phyloP scores from a whole-genome alignment of 208 protist species.

The Acanthamoeba sp. region DNA sequence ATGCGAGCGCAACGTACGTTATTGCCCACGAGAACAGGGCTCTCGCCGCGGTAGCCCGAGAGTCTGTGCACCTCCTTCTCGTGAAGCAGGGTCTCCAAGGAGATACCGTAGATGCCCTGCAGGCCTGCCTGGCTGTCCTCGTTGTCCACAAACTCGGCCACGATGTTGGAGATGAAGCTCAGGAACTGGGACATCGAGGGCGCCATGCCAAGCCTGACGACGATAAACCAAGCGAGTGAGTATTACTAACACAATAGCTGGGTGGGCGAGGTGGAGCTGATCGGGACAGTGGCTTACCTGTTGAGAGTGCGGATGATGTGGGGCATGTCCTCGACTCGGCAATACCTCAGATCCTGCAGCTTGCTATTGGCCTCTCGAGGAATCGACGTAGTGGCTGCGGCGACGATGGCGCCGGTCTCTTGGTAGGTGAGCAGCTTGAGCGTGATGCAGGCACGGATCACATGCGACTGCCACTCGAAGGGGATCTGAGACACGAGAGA shows the following conservation, averaged over 20 bases:
- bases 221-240: not conserved
- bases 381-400: slow-evolving; percentile 87
- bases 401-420: slow-evolving; percentile 86
- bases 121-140: slow-evolving; percentile 73
- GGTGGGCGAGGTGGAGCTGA: not conserved
- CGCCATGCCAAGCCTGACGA: slow-evolving; percentile 79
- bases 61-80: slow-evolving; percentile 83
- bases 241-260: not conserved
- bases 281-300: not conserved
- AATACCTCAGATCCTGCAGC: slow-evolving; percentile 63
- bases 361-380: slow-evolving; percentile 56
- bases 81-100: slow-evolving; percentile 83
- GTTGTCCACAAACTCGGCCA: slow-evolving; percentile 79
- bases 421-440: slow-evolving; percentile 86
- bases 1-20: slow-evolving; percentile 54
- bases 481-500: no score
- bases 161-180: slow-evolving; percentile 86
- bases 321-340: slow-evolving; percentile 72
- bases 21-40: slow-evolving; percentile 85
- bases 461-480: slow-evolving; percentile 87
- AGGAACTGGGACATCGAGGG: slow-evolving; percentile 85
- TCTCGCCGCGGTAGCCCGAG: slow-evolving; percentile 84
- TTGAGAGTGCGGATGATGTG: slow-evolving; percentile 73
- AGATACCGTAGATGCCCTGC: slow-evolving; percentile 86
- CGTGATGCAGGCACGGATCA: slow-evolving; percentile 87